Conservation (phyloP, 345 rosid genomes). For the Salix exigua region DNA sequence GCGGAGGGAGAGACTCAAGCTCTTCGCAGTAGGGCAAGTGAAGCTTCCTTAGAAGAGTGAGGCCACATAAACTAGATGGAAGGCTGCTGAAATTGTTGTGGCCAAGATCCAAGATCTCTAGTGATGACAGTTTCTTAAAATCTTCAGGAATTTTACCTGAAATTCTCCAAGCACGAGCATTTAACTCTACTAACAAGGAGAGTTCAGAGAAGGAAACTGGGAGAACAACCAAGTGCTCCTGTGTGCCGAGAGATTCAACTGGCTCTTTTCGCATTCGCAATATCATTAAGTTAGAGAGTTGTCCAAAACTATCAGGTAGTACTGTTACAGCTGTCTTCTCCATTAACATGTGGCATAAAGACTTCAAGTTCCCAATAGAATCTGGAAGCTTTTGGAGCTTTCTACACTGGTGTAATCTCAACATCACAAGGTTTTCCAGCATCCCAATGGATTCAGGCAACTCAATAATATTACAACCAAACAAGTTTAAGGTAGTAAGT, state of each 20-base stretch:
- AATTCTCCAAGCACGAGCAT: conserved; percentile 45
- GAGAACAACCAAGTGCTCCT: conserved; percentile 5
- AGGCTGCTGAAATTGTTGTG: conserved; percentile 40
- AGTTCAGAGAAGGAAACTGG: conserved; percentile 42
- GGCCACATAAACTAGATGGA: conserved; percentile 46
- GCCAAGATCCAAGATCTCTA: conserved; percentile 35
- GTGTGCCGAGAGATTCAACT: neutral
- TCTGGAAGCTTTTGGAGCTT: conserved; percentile 41
- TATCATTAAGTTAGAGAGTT: conserved; percentile 35
- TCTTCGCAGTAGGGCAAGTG: conserved; percentile 29
- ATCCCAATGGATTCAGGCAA: conserved; percentile 50
- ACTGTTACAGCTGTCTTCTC: conserved; percentile 37
- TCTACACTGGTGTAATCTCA: conserved; percentile 32
- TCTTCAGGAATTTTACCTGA: conserved; percentile 45
- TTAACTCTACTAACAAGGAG: conserved; percentile 31
- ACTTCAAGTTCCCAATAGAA: conserved; percentile 39
- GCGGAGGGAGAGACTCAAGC: conserved; percentile 42
- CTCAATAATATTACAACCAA: conserved; percentile 22
- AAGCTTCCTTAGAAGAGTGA: conserved; percentile 36
- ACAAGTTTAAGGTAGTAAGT: conserved; percentile 30
- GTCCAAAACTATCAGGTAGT: conserved; percentile 43
- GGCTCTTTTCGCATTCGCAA: conserved; percentile 42
- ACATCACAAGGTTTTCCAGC: conserved; percentile 37
- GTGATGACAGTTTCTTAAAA: conserved; percentile 38
- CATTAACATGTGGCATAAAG: conserved; percentile 36